Conservation (phyloP, 2,329 filamentous ascomycete genomes). For the Fusarium sp. region DNA sequence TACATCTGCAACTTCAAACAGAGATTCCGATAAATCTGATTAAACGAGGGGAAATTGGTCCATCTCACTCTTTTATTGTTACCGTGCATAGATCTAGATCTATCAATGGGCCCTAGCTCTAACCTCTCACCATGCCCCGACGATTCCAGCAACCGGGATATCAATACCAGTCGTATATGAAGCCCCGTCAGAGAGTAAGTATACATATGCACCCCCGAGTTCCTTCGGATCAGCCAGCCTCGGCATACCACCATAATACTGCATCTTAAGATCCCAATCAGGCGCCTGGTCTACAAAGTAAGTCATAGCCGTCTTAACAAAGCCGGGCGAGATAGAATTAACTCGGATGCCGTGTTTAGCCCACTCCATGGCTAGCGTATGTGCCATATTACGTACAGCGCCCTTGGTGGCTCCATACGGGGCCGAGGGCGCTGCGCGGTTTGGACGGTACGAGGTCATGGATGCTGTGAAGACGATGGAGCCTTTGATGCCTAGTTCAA, state of each 20-base stretch:
- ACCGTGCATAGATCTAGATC: neutral
- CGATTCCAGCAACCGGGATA: neutral
- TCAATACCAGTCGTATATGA: neutral
- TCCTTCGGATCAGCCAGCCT: neutral
- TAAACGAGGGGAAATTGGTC: neutral
- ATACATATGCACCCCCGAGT: neutral
- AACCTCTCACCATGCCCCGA: neutral
- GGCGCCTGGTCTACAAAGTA: neutral
- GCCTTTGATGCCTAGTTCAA: neutral
- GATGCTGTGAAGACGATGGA: neutral
- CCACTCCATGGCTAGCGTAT: neutral
- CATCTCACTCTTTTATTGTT: neutral
- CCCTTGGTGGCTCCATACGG: neutral
- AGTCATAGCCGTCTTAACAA: neutral
- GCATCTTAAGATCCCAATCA: neutral
- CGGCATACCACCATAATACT: neutral
- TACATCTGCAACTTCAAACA: neutral
- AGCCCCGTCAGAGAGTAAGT: neutral
- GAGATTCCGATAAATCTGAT: neutral
- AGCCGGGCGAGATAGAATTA: neutral
- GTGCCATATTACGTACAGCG: neutral
- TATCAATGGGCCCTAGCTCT: neutral
- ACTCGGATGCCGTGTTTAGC: neutral
- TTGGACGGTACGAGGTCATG: neutral
- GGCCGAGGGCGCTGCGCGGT: neutral